Conservation (phyloP, 768 basidiomycete species). For the Macrocybe gigantea region DNA sequence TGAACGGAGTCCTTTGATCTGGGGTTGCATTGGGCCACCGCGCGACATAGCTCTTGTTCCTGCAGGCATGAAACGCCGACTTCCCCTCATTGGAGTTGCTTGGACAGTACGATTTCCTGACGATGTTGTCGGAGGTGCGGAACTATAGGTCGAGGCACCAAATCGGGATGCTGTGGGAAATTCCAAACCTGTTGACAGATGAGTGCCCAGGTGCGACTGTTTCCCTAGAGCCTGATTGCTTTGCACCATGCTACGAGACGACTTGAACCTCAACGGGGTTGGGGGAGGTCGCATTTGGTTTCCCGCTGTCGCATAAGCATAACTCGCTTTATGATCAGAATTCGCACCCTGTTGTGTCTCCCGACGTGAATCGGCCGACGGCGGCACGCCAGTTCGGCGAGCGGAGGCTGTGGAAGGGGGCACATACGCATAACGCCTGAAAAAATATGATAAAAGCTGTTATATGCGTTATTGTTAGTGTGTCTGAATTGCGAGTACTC, state of each 20-base stretch:
- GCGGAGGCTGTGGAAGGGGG: constrained; percentile 33
- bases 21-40: constrained; percentile 11
- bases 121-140: constrained; percentile 17
- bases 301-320: too few relatives aligned
- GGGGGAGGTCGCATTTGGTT: constrained; percentile 13
- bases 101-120: constrained; percentile 10
- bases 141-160: constrained; percentile 16
- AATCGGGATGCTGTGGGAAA: constrained; percentile 8
- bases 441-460: constrained; percentile 15
- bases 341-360: too few relatives aligned
- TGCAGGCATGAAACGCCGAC: constrained; percentile 14
- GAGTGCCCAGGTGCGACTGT: constrained; percentile 4
- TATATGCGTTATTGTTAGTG: not conserved
- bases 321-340: too few relatives aligned
- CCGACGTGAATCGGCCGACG: too few relatives aligned
- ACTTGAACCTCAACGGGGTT: constrained; percentile 20
- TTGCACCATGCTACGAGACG: constrained; percentile 4
- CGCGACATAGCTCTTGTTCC: constrained; percentile 21
- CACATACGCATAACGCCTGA: constrained; percentile 65
- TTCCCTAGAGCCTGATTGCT: constrained; percentile 2
- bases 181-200: constrained; percentile 5
- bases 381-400: too few relatives aligned
- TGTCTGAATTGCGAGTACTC: constrained; percentile 17
- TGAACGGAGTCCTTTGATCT: constrained; percentile 51
- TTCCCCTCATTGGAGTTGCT: too few relatives aligned